Evolutionary conservation across 2,329 filamentous ascomycete species (phyloP), one percentile per base, ranked within the genome.

Genomic region (Verticillium longisporum): DNA sequence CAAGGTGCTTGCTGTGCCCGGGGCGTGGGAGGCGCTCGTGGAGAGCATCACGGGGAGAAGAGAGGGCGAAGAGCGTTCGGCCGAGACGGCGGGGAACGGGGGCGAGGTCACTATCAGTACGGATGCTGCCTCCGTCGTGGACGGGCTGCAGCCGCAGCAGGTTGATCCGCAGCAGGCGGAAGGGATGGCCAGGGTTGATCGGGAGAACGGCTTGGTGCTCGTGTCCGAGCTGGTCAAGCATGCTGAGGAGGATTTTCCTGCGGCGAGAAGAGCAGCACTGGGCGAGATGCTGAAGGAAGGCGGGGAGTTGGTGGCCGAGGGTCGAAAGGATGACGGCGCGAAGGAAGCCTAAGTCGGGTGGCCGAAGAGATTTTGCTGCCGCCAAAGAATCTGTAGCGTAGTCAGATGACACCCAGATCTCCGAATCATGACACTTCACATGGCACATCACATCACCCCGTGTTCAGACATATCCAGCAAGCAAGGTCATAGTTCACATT

Each of bases 161-260:
- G 74, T 75, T 3, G 77, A 82, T 57, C 72, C 76, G 1, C 73
- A 72, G 31, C 74, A 78, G 60, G 70, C 74, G 53, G 78, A 76
- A 1, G 75, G 75, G 54, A 81, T 82, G 74, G 72, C 74, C 1
- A 77, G 77, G 62, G 75, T 83, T 6, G 85, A 88, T 66, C 77
- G 84, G 9, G 85, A 88, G 69, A 88, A 88, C 63, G 83, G 79
- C 0, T 71, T 88, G 26, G 82, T 88, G 0, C 70, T 88, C 61
- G 77, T 86, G 3, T 79, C 79, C 1, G 81, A 87, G 70, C 66
- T 88, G 59, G 66, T 86, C 50, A 78, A 77, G 66, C 76, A 75
- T 55, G 74, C 75, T 18, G 73, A 75, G 0, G 69, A 73, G 1
- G 73, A 75, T 6, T 67, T 85, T 65, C 70, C 78, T 1, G 65